Base-by-base conservation (phyloP, 148 eudicot genomes). In the Talinum fruticosum region DNA sequence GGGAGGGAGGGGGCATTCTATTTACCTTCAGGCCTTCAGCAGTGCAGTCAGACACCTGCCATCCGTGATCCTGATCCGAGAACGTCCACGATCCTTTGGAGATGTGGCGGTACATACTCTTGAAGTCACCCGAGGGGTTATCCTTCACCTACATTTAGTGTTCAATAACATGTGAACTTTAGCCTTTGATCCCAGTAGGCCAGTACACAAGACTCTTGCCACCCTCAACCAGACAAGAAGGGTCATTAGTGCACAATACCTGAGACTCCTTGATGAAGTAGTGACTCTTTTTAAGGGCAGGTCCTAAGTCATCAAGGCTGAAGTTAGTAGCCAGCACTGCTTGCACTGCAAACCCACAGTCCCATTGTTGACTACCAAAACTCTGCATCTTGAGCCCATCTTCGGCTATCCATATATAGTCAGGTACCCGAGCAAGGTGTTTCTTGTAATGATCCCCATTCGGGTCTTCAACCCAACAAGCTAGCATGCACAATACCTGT, bases 11-110 rank as follows among this genome's bases (percentile, higher is more conserved):
- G n/a, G n/a, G n/a, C n/a, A n/a, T n/a, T n/a, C 4, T 21, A 69
- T 28, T 13, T 72, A 89, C 92, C 86, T 83, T 85, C 15, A 89
- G 73, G 8, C 68, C 86, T 77, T 89, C 90, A 6, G 90, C 90
- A 10, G 92, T 89, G 69, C 88, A 89, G 47, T 87, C 92, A 23
- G 92, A 89, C 14, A 87, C 89, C 81, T 81, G 87, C 92, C 92
- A 89, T 62, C 88, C 89, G 53, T 89, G 88, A 82, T 89, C 92
- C 79, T 81, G 85, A 71, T 85, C 86, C 1, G 86, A 87, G 64
- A 89, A 86, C 12, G 89, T 80, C 91, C 91, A 88, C 0, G 86
- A 80, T 65, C 91, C 91, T 59, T 88, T 88, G 19, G 88, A 79
- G 66, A 80, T 79, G 69, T 85, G 88, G 6, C 91, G 84, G 28